Evolutionary conservation across 2,329 filamentous ascomycete species (phyloP), one percentile per base, ranked within the genome.

Genomic region (Clarireedia monteithiana): DNA sequence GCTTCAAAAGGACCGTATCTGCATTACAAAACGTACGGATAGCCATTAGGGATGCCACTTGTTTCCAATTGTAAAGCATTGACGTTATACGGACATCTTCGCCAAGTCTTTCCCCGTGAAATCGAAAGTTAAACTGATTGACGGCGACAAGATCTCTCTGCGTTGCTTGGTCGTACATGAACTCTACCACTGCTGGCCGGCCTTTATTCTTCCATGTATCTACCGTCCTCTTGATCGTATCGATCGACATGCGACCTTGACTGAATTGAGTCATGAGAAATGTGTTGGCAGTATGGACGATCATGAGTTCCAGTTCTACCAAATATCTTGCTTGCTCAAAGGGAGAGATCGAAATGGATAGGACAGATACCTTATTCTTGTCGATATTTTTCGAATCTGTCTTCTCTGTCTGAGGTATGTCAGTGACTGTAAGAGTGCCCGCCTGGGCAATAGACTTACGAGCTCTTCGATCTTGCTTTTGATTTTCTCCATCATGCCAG

Each of bases 111-210:
- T 71, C 67, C 6, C 75, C 75, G 48, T 73, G 69, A 61, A 81
- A 79, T 6, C 69, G 64, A 58, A 80, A 69, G 6, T 66, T 72
- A 15, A 71, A 67, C 48, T 77, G 66, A 59, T 79, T 78, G 47
- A 69, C 66, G 10, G 70, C 60, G 55, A 80, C 72, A 5, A 81
- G 64, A 20, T 75, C 71, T 10, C 72, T 70, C 61, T 81, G 77
- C 7, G 75, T 79, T 20, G 66, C 65, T 63, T 78, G 74, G 62
- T 80, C 77, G 60, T 77, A 80, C 59, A 74, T 73, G 62, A 80
- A 80, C 57, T 79, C 74, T 7, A 73, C 68, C 23, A 80, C 76
- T 42, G 71, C 69, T 15, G 75, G 73, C 10, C 76, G 68, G 49
- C 77, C 76, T 56, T 75, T 76, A 1, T 70, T 68, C 34, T 66